Evolutionary conservation across 2,329 filamentous ascomycete genomes (phyloP).

Genomic region (Trichoderma citrinoviride): DNA sequence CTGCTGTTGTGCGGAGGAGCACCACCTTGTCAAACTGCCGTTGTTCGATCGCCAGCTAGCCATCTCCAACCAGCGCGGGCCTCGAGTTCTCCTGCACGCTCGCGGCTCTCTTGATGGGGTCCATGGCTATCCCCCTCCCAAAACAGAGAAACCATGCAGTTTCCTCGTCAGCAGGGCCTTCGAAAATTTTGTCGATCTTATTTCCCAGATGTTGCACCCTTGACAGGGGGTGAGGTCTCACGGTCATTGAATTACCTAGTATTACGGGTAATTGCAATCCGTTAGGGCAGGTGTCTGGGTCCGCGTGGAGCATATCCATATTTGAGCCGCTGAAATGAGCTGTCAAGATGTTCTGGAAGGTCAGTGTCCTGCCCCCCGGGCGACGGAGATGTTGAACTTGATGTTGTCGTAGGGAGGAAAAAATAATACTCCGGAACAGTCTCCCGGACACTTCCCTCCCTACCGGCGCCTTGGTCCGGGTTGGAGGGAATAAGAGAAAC

Average conservation of each 20-base stretch:
- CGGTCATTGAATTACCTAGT: neutral
- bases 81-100: neutral
- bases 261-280: slow-evolving; percentile 4
- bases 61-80: neutral
- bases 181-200: slow-evolving; percentile 2
- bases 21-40: neutral
- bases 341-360: slow-evolving; percentile 20
- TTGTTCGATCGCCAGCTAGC: neutral
- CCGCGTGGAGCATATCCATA: slow-evolving; percentile 13
- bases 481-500: no score
- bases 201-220: slow-evolving; percentile 1
- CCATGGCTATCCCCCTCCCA: neutral
- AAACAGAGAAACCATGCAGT: neutral
- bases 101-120: neutral
- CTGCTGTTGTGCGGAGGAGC: neutral
- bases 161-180: neutral
- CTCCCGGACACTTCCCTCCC: neutral
- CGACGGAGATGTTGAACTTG: neutral
- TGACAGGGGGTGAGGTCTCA: neutral
- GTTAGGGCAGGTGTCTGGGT: neutral
- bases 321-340: slow-evolving; percentile 15
- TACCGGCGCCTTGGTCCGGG: neutral
- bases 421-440: no score
- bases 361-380: neutral
- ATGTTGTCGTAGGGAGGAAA: neutral